These are phyloP conservation scores for Populus alba DNA, from an alignment of 345 rosid genomes.

Conservation along the genomic window DNA sequence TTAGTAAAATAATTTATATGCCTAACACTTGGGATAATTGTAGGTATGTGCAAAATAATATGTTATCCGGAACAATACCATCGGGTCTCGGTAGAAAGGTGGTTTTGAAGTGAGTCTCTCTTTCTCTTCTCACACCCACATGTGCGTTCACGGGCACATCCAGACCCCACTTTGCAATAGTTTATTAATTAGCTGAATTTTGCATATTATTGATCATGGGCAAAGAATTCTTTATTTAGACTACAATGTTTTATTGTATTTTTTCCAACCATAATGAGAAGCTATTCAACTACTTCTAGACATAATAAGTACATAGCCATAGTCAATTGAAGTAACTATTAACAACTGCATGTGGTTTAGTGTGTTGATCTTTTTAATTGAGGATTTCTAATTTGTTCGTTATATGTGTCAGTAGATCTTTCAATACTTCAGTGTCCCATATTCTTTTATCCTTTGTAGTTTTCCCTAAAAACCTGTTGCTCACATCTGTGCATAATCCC, in stretches of 20 bases:
- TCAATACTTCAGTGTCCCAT: neutral
- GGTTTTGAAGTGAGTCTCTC: constrained; percentile 60
- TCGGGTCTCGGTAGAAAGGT: constrained; percentile 45
- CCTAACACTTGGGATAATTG: constrained; percentile 30
- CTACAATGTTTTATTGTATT: neutral
- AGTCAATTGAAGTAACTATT: neutral
- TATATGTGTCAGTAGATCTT: neutral
- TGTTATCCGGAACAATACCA: constrained; percentile 76
- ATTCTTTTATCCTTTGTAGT: neutral
- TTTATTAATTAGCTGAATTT: neutral
- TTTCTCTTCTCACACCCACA: neutral
- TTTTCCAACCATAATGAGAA: neutral
- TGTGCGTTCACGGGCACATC: too few relatives aligned
- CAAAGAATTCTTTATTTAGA: neutral
- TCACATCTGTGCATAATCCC: neutral
- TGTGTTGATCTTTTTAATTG: neutral
- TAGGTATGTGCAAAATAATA: constrained; percentile 88
- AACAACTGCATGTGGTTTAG: neutral
- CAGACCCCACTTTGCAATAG: neutral
- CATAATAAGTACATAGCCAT: neutral
- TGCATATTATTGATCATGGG: neutral
- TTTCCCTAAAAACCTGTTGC: neutral
- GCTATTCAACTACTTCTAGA: neutral
- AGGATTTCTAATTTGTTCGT: neutral
- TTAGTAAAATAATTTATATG: neutral